These are phyloP conservation scores for Yamadazyma kanchanaburiensis DNA, from an alignment of 1,139 yeast genomes.

Conservation along the genomic window DNA sequence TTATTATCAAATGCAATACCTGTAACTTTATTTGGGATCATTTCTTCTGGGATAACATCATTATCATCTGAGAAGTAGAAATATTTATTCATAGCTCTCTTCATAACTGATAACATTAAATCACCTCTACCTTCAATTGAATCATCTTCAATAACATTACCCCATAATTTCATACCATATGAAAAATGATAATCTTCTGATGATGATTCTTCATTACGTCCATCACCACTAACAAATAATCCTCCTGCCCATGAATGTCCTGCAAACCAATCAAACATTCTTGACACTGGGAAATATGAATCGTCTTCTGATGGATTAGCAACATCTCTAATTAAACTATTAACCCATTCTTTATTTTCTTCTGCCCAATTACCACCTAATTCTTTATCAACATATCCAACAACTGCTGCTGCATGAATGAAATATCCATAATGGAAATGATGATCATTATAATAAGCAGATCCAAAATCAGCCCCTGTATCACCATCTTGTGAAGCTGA, in stretches of 20 bases:
- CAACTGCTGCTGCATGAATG: constrained; percentile 74
- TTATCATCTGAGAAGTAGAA: constrained; percentile 58
- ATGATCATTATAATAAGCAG: constrained; percentile 72
- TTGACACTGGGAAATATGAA: constrained; percentile 66
- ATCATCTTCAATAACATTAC: constrained; percentile 61
- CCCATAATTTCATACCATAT: constrained; percentile 84
- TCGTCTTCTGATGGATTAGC: constrained; percentile 69
- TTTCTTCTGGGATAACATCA: constrained; percentile 53
- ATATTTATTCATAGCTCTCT: constrained; percentile 61
- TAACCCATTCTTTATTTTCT: constrained; percentile 44
- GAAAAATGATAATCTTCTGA: constrained; percentile 81
- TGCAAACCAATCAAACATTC: constrained; percentile 76
- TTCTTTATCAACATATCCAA: constrained; percentile 61
- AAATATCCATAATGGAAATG: constrained; percentile 82
- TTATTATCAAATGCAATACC: constrained; percentile 86
- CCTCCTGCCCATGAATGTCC: constrained; percentile 92
- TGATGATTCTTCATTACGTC: constrained; percentile 76
- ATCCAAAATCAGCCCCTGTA: constrained; percentile 47
- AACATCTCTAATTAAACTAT: constrained; percentile 64
- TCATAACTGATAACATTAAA: constrained; percentile 65
- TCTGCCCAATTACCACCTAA: constrained; percentile 65
- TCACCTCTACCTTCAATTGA: constrained; percentile 79
- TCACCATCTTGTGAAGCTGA: constrained; percentile 53
- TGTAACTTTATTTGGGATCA: constrained; percentile 62
- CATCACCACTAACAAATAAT: constrained; percentile 64